phyloP scores from a whole-genome alignment of 2,329 filamentous ascomycete species.

The Hymenoscyphus fraxineus region DNA sequence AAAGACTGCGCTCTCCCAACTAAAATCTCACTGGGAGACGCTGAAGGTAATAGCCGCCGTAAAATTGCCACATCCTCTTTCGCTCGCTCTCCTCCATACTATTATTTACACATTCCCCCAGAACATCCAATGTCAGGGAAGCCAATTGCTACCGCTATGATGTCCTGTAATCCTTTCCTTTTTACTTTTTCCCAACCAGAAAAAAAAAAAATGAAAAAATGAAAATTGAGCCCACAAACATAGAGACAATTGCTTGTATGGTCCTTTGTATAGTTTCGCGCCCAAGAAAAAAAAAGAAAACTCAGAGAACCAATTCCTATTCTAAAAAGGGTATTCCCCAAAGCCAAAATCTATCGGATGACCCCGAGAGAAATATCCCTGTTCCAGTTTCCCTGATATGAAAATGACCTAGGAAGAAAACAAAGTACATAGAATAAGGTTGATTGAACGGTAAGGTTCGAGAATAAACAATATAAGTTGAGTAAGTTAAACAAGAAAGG shows the following conservation, averaged over 20 bases:
- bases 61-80: conserved; percentile 1
- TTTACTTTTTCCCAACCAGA: neutral
- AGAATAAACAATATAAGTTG: conserved; percentile 10
- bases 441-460: conserved; percentile 9
- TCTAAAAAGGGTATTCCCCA: conserved; percentile 7
- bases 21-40: neutral
- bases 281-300: neutral
- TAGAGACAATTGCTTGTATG: conserved; percentile 10
- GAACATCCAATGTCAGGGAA: neutral
- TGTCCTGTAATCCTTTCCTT: conserved; percentile 1
- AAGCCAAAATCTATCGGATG: conserved; percentile 3
- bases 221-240: neutral
- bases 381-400: neutral
- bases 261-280: neutral
- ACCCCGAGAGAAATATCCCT: neutral
- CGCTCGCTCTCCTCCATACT: neutral
- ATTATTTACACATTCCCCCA: conserved; percentile 2
- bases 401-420: conserved; percentile 4
- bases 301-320: conserved; percentile 2
- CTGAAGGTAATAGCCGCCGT: conserved; percentile 34
- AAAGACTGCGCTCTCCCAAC: conserved; percentile 34
- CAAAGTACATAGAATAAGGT: conserved; percentile 14
- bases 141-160: neutral
- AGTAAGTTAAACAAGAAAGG: neutral
- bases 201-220: neutral